phyloP scores from a whole-genome alignment of 495 filamentous ascomycete genomes.

The Mycothermus thermophilus region DNA sequence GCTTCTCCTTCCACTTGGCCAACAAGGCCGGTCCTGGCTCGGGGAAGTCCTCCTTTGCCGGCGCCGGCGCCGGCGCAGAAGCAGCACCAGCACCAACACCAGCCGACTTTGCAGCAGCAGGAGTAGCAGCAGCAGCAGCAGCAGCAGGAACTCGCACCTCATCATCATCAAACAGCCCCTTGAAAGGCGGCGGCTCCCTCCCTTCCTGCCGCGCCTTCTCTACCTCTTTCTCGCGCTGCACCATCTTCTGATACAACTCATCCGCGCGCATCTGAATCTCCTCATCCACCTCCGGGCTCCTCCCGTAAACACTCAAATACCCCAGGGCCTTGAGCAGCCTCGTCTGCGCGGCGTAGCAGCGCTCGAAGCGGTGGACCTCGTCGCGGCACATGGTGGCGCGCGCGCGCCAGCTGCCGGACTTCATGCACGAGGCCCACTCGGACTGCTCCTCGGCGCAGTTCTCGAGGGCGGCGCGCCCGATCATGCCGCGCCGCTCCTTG shows the following conservation, averaged over 20 bases:
- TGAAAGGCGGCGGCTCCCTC: constrained; percentile 33
- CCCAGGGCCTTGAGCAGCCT: constrained; percentile 82
- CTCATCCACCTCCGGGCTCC: constrained; percentile 61
- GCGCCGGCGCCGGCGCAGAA: background rate
- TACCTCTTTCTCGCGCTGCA: constrained; percentile 57
- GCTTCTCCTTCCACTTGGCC: constrained; percentile 35
- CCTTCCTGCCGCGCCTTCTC: constrained; percentile 54
- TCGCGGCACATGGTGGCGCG: constrained; percentile 58
- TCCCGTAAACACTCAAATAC: constrained; percentile 56
- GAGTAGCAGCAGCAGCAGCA: too few relatives aligned
- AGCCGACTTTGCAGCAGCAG: too few relatives aligned
- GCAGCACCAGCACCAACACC: too few relatives aligned
- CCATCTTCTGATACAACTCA: constrained; percentile 71
- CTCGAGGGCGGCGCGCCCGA: constrained; percentile 74
- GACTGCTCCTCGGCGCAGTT: constrained; percentile 83
- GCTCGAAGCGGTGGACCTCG: constrained; percentile 55
- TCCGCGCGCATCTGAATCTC: constrained; percentile 93
- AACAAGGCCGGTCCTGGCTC: constrained; percentile 23
- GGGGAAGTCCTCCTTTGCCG: constrained; percentile 2
- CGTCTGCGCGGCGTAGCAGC: constrained; percentile 74
- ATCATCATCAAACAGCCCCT: constrained; percentile 25
- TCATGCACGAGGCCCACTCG: constrained; percentile 61
- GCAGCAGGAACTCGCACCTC: constrained; percentile 4
- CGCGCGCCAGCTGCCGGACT: constrained; percentile 43
- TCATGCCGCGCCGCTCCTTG: constrained; percentile 64